Evolutionary conservation across 768 basidiomycete genomes (phyloP).

Genomic region (Tulasnella sp.): DNA sequence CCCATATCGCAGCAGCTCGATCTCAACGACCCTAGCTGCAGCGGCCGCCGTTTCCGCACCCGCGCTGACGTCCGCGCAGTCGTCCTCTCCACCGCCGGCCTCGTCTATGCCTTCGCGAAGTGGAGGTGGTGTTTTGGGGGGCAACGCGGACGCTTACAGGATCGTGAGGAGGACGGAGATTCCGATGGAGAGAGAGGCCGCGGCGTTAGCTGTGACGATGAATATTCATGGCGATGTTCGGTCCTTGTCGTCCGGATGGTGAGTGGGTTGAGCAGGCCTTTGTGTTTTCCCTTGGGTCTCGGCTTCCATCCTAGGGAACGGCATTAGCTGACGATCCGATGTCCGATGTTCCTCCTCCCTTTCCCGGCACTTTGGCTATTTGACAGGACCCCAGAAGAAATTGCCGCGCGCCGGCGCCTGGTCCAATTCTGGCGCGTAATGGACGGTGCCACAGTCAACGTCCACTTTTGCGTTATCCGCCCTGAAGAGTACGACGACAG

Average conservation of each 20-base stretch:
- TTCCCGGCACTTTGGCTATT: background rate
- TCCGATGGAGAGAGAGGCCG: conserved; percentile 9
- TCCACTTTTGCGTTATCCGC: conserved; percentile 66
- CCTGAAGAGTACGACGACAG: conserved; percentile 66
- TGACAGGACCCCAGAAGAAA: conserved; percentile 50
- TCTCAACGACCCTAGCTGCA: conserved; percentile 4
- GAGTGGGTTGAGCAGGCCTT: background rate
- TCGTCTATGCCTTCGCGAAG: background rate
- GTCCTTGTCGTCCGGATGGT: conserved; percentile 39
- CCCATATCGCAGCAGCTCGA: background rate
- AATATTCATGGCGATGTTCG: conserved; percentile 17
- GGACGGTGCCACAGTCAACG: conserved; percentile 65
- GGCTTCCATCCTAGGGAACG: background rate
- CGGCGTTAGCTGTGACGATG: conserved; percentile 13
- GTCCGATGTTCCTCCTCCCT: background rate
- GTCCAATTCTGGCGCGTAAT: conserved; percentile 78
- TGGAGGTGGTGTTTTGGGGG: background rate
- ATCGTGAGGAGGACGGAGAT: conserved; percentile 16
- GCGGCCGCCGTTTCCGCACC: conserved; percentile 11
- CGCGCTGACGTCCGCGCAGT: conserved; percentile 31
- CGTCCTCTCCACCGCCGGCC: background rate
- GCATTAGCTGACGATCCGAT: background rate
- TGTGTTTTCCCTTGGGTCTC: background rate
- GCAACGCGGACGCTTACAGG: conserved; percentile 6
- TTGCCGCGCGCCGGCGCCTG: conserved; percentile 63